These are phyloP conservation scores for Curvularia sp. DNA, from an alignment of 2,329 filamentous ascomycete genomes.

Conservation along the genomic window DNA sequence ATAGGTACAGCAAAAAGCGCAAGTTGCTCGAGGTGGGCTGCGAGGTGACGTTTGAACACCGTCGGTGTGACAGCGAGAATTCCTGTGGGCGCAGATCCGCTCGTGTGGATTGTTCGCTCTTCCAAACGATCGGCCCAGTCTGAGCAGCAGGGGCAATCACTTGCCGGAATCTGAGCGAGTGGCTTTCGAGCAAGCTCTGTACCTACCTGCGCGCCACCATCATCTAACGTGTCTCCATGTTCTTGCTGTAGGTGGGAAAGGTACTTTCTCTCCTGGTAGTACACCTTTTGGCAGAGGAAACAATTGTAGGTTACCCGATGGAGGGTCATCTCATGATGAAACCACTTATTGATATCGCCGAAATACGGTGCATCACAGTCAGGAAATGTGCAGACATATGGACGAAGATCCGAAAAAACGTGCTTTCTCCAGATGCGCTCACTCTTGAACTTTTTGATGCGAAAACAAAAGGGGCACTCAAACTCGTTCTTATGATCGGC, in stretches of 20 bases:
- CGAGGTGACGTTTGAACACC: background rate
- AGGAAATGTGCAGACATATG: slow-evolving; percentile 1
- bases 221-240: background rate
- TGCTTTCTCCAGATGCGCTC: slow-evolving; percentile 2
- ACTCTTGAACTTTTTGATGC: slow-evolving; percentile 1
- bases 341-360: slow-evolving; percentile 1
- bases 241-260: background rate
- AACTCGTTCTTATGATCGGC: background rate
- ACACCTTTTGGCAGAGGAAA: background rate
- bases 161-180: background rate
- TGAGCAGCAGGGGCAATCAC: background rate
- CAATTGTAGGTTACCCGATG: background rate
- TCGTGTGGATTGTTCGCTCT: background rate
- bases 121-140: background rate
- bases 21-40: slow-evolving; percentile 1
- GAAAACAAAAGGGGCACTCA: background rate
- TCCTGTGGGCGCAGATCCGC: background rate
- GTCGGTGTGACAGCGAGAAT: background rate
- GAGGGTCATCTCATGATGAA: background rate
- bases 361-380: background rate
- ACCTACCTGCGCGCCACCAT: background rate
- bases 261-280: background rate
- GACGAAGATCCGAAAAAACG: slow-evolving; percentile 2
- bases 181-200: background rate
- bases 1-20: background rate